These are phyloP conservation scores for Penicillium argentinense DNA, from an alignment of 495 filamentous ascomycete species.

Conservation along the genomic window DNA sequence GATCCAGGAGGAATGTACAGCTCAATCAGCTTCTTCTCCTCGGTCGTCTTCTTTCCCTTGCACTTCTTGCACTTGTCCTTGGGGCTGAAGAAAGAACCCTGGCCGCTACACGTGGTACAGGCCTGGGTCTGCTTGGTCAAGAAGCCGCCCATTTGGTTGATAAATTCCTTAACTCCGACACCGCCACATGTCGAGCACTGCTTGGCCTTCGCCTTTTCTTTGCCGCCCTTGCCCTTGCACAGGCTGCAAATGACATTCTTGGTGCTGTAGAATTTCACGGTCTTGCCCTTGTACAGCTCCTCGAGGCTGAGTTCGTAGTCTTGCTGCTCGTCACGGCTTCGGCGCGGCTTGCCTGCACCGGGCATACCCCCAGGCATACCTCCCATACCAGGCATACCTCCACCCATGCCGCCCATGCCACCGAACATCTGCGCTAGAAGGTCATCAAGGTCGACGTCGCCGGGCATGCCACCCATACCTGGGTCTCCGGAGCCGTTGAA, in stretches of 20 bases:
- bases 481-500: conserved; percentile 72
- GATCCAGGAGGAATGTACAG: conserved; percentile 93
- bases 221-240: conserved; percentile 89
- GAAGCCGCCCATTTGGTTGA: conserved; percentile 77
- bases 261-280: conserved; percentile 88
- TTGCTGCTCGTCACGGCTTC: conserved; percentile 82
- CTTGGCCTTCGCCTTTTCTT: conserved; percentile 85
- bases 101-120: conserved; percentile 78
- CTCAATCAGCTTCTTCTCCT: conserved; percentile 89
- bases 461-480: conserved; percentile 64
- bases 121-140: conserved; percentile 70
- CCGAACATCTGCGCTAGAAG: conserved; percentile 94
- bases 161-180: conserved; percentile 65
- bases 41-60: conserved; percentile 79
- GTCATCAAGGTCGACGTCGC: conserved; percentile 82
- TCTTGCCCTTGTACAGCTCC: conserved; percentile 97
- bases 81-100: conserved; percentile 80
- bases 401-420: conserved; percentile 52
- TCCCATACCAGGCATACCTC: conserved; percentile 50
- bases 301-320: conserved; percentile 87
- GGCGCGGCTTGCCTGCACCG: conserved; percentile 60
- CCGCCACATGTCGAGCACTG: conserved; percentile 83
- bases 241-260: conserved; percentile 86
- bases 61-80: conserved; percentile 99
- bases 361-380: conserved; percentile 63